Evolutionary conservation across 2,329 filamentous ascomycete genomes (phyloP), one percentile per base, ranked within the genome.

Genomic region (Xylariaceae sp.): DNA sequence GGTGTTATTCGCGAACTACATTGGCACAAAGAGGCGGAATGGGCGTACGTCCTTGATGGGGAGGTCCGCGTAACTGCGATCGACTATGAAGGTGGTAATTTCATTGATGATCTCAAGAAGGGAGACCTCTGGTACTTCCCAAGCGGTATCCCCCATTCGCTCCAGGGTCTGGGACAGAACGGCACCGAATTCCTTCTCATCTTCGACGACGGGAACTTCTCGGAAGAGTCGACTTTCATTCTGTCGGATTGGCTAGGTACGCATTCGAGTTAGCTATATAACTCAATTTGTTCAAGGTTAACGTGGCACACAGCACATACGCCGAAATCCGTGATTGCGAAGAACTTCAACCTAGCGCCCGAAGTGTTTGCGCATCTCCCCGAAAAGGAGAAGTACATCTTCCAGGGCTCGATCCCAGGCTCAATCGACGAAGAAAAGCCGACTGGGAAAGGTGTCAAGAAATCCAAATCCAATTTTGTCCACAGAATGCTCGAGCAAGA

Each of bases 101-200:
- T 91, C 70, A 83, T 92, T 58, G 89, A 91, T 62, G 89, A 93
- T 67, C 74, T 93, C 20, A 81, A 85, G 67, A 87, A 89, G 67
- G 90, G 90, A 3, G 90, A 93, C 63, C 72, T 93, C 6, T 93
- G 89, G 89, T 93, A 90, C 67, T 93, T 93, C 74, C 89, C 89
- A 20, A 85, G 86, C 10, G 89, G 89, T 6, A 82, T 91, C 32
- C 89, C 89, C 10, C 89, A 93, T 71, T 90, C 88, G 0, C 81
- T 93, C 1, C 89, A 92, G 72, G 89, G 88, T 0, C 75, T 92
- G 1, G 80, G 83, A 43, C 77, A 81, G 21, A 87, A 89, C 44
- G 89, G 85, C 23, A 84, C 81, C 1, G 84, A 87, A 57, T 88
- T 88, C 65, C 74, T 89, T 1, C 76, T 88, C 40, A 77, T 88